These are phyloP conservation scores for Phaeodactylum tricornutum DNA, from an alignment of 108 stramenopile genomes.

Conservation along the genomic window DNA sequence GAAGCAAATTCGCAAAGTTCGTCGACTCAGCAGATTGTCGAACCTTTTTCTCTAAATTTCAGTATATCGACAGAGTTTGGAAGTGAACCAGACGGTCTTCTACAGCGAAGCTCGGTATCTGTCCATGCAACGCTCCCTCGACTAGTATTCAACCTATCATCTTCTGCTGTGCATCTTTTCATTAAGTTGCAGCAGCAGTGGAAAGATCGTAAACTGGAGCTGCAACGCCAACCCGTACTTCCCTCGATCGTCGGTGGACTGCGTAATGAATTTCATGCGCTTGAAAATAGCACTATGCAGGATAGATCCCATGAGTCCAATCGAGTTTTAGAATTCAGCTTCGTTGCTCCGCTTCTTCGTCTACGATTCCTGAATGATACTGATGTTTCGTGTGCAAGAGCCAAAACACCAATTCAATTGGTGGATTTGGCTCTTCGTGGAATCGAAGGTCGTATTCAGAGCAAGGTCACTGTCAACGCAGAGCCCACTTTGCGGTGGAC, in stretches of 20 bases:
- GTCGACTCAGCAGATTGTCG: conserved; percentile 25
- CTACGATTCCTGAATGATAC: conserved; percentile 40
- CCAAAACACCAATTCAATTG: conserved; percentile 7
- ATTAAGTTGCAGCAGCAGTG: conserved; percentile 29
- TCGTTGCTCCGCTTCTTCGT: conserved; percentile 45
- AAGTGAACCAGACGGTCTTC: background rate
- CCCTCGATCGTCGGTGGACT: too few species aligned
- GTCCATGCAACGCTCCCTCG: conserved; percentile 42
- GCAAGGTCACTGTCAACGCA: too few species aligned
- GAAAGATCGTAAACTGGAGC: conserved; percentile 11
- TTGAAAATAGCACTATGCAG: too few species aligned
- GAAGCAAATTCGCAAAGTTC: background rate
- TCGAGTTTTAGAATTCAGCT: conserved; percentile 39
- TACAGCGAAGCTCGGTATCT: conserved; percentile 14
- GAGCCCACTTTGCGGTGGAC: conserved; percentile 24
- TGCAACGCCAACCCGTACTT: too few species aligned
- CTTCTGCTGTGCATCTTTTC: conserved; percentile 47
- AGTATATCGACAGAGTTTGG: conserved; percentile 30
- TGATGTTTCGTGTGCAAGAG: conserved; percentile 13
- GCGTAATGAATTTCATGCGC: too few species aligned
- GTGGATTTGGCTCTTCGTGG: conserved; percentile 40
- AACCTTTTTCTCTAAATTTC: conserved; percentile 61
- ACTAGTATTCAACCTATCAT: conserved; percentile 53
- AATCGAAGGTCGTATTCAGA: conserved; percentile 25
- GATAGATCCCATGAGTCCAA: too few species aligned